These are phyloP conservation scores for Fusarium aywerte DNA, from an alignment of 2,329 filamentous ascomycete genomes.

Conservation along the genomic window DNA sequence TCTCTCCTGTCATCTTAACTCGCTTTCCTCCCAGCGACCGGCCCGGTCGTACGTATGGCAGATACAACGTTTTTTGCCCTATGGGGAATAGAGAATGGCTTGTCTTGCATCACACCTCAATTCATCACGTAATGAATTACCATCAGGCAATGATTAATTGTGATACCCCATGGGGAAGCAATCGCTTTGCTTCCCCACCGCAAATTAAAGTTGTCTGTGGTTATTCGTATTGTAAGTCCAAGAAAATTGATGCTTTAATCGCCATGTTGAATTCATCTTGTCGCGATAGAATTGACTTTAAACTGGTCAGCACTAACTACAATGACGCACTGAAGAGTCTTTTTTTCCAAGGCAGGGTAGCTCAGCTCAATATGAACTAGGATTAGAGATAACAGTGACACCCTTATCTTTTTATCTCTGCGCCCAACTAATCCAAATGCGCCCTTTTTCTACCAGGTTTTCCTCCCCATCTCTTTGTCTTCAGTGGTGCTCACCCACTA, in stretches of 20 bases:
- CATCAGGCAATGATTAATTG: slow-evolving; percentile 2
- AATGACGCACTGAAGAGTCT: slow-evolving; percentile 1
- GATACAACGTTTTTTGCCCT: slow-evolving; percentile 14
- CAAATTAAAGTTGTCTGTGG: background rate
- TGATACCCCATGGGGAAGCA: slow-evolving; percentile 35
- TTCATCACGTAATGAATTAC: slow-evolving; percentile 41
- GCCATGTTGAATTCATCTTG: background rate
- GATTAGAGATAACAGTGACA: slow-evolving; percentile 36
- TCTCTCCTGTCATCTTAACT: background rate
- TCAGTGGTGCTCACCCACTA: background rate
- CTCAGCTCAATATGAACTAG: slow-evolving; percentile 21
- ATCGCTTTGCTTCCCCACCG: slow-evolving; percentile 19
- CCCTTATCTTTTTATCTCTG: slow-evolving; percentile 17
- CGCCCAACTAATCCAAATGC: slow-evolving; percentile 21
- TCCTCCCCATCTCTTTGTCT: background rate
- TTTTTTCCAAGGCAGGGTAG: background rate
- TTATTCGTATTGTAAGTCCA: background rate
- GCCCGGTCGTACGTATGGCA: slow-evolving; percentile 16
- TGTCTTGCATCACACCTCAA: background rate
- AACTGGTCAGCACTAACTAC: background rate
- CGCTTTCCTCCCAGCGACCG: background rate
- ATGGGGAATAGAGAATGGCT: slow-evolving; percentile 20
- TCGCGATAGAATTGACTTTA: background rate
- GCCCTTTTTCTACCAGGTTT: slow-evolving; percentile 32
- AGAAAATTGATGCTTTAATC: background rate